phyloP scores from a whole-genome alignment of 371 early-diverging fungal genomes.

The Lichtheimia ramosa region DNA sequence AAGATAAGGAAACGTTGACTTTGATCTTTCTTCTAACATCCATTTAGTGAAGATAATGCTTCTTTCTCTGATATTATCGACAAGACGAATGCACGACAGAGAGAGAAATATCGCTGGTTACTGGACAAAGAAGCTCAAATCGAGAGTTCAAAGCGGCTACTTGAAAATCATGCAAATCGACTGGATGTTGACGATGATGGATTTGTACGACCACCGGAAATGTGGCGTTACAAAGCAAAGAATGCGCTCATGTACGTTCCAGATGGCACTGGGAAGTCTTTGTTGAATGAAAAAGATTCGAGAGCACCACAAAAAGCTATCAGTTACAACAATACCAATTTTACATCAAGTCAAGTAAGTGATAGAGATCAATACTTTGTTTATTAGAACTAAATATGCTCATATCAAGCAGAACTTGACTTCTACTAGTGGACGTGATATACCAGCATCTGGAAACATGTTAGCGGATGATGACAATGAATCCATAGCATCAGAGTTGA shows the following conservation, averaged over 20 bases:
- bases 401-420: not conserved
- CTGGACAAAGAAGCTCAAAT: slow-evolving; percentile 57
- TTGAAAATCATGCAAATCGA: slow-evolving; percentile 4
- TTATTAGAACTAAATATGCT: too few species aligned
- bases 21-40: not conserved
- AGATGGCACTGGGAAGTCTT: slow-evolving; percentile 41
- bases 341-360: slow-evolving; percentile 17
- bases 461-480: slow-evolving; percentile 5
- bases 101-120: slow-evolving; percentile 69
- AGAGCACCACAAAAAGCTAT: slow-evolving; percentile 58
- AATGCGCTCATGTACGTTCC: slow-evolving; percentile 72
- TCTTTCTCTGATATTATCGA: slow-evolving; percentile 72
- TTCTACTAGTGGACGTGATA: not conserved
- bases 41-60: slow-evolving; percentile 76
- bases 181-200: slow-evolving; percentile 14
- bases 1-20: not conserved
- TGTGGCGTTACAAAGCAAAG: slow-evolving; percentile 61
- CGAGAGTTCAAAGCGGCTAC: slow-evolving; percentile 22
- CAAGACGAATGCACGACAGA: slow-evolving; percentile 57
- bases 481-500: not conserved
- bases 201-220: slow-evolving; percentile 25
- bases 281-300: slow-evolving; percentile 32
- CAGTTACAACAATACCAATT: slow-evolving; percentile 52
- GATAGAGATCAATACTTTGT: too few species aligned
- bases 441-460: slow-evolving; percentile 5